A percentile compares a stretch with the other conserved stretches of the same genome.
Evolutionary conservation across 139 green algal genomes (phyloP).

Genomic region (Zygnema cylindricum): DNA sequence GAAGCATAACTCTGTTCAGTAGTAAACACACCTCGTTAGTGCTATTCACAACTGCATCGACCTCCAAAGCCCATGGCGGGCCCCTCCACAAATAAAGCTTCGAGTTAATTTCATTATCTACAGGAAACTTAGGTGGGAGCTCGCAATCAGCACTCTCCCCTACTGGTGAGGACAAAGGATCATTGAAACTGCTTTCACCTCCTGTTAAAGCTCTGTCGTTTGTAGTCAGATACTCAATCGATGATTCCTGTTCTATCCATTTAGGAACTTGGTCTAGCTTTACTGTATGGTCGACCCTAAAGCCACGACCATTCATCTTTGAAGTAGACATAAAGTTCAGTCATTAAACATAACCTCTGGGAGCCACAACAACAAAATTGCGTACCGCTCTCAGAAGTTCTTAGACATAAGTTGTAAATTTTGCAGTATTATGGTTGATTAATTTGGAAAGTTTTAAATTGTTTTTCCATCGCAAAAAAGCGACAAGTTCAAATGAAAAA

Average conservation of each 20-base stretch:
- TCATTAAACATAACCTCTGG: neutral
- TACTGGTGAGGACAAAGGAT: neutral
- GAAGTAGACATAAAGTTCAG: neutral
- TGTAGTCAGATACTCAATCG: neutral
- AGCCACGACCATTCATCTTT: neutral
- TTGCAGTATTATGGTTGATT: too few relatives aligned
- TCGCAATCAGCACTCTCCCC: constrained; percentile 17
- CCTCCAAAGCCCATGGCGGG: constrained; percentile 48
- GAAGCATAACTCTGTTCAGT: too few relatives aligned
- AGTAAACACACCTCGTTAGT: constrained; percentile 49
- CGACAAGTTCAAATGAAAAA: too few relatives aligned
- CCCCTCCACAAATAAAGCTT: constrained; percentile 54
- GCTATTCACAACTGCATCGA: constrained; percentile 60
- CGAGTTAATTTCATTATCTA: constrained; percentile 51
- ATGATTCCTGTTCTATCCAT: constrained; percentile 2
- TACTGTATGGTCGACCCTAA: constrained; percentile 19
- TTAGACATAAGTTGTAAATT: too few relatives aligned
- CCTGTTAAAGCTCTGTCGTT: neutral
- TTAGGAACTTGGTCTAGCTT: constrained; percentile 51
- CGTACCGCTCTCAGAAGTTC: too few relatives aligned
- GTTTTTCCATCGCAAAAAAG: too few relatives aligned
- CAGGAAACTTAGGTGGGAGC: constrained; percentile 38
- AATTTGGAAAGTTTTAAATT: too few relatives aligned
- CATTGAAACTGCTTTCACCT: constrained; percentile 2
- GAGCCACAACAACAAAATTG: too few relatives aligned